Conservation (phyloP, 148 eudicot species). For the Gaultheria prostrata region DNA sequence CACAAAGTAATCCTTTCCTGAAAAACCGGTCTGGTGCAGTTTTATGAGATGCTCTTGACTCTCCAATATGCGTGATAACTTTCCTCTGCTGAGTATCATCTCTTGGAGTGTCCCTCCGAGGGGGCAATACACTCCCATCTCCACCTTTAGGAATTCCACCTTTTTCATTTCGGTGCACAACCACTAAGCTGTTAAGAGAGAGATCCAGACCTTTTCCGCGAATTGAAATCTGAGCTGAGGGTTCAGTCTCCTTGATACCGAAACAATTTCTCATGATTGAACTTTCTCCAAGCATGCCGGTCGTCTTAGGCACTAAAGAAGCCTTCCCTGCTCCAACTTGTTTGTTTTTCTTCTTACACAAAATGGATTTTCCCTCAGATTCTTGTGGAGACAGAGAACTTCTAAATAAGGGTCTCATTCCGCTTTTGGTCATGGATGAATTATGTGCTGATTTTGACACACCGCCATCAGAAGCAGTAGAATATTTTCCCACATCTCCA, state of each 20-base stretch:
- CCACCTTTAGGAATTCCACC: constrained; percentile 6
- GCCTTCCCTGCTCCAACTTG: constrained; percentile 27
- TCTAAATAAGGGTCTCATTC: constrained; percentile 16
- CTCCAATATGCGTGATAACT: constrained; percentile 19
- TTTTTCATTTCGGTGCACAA: constrained; percentile 17
- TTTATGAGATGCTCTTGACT: constrained; percentile 23
- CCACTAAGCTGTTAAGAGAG: constrained; percentile 26
- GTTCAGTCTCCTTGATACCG: not conserved
- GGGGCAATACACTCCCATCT: constrained; percentile 19
- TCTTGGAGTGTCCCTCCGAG: constrained; percentile 19
- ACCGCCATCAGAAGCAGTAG: constrained; percentile 5
- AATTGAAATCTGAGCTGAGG: constrained; percentile 12
- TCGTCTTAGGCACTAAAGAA: constrained; percentile 20
- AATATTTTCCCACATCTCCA: constrained; percentile 1
- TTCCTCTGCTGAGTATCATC: constrained; percentile 20
- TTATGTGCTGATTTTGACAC: constrained; percentile 9
- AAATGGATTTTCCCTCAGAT: constrained; percentile 1
- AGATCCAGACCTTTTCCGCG: constrained; percentile 30
- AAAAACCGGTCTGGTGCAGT: constrained; percentile 12
- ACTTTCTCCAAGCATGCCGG: constrained; percentile 26
- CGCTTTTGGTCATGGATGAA: constrained; percentile 4
- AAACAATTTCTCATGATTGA: constrained; percentile 16
- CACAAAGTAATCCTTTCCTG: constrained; percentile 24
- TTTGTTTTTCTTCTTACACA: constrained; percentile 13
- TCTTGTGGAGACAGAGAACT: constrained; percentile 18